Evolutionary conservation across 1,284 basidiomycete species (phyloP).

Genomic region (Trichosporon sp.): DNA sequence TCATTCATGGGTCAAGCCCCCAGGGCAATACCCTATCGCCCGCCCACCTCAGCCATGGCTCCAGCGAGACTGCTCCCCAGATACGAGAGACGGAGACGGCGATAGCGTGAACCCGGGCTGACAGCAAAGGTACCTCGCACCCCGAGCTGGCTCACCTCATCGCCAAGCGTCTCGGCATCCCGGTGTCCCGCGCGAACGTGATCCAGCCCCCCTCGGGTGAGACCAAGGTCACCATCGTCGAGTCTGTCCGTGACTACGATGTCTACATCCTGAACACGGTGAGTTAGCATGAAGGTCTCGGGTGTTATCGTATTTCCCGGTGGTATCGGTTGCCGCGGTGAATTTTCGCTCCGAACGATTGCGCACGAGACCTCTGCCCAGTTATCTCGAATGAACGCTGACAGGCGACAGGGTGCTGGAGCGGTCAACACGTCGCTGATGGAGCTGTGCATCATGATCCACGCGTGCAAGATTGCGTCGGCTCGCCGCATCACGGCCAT

Average conservation of each 20-base stretch:
- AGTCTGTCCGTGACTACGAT: slow-evolving; percentile 96
- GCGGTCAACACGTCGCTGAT: slow-evolving; percentile 82
- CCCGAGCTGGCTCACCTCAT: slow-evolving; percentile 93
- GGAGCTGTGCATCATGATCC: slow-evolving; percentile 99
- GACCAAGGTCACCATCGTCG: slow-evolving; percentile 85
- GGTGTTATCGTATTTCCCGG: neutral
- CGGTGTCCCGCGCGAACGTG: slow-evolving; percentile 80
- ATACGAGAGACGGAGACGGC: neutral
- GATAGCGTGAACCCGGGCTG: neutral
- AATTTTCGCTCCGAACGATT: slow-evolving; percentile 1
- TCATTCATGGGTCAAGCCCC: slow-evolving; percentile 2
- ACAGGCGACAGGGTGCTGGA: slow-evolving; percentile 47
- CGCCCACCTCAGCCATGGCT: slow-evolving; percentile 7
- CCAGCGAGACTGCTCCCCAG: neutral
- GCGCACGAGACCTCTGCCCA: slow-evolving; percentile 2
- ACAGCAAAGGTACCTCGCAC: slow-evolving; percentile 81
- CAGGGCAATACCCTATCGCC: neutral
- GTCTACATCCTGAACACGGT: slow-evolving; percentile 97
- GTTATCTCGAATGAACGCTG: neutral
- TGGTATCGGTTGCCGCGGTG: neutral
- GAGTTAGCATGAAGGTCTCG: slow-evolving; percentile 33
- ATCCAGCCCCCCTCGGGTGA: slow-evolving; percentile 89
- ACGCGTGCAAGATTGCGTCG: slow-evolving; percentile 97
- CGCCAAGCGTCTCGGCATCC: slow-evolving; percentile 82
- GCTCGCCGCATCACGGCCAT: slow-evolving; percentile 96